Conservation (phyloP, 768 basidiomycete species). For the Trametes cubensis region DNA sequence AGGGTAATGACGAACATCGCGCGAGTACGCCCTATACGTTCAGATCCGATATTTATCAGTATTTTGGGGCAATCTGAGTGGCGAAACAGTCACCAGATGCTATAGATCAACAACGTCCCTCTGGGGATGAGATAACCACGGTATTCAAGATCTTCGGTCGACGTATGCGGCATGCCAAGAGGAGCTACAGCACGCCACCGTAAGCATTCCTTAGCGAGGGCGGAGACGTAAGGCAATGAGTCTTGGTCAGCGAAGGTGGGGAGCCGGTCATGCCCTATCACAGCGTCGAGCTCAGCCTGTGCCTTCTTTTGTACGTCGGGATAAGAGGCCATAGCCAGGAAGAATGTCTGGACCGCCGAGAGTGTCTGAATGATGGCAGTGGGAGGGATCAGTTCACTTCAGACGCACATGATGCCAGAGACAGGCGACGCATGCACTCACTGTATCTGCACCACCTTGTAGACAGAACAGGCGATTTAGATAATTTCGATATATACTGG, state of each 20-base stretch:
- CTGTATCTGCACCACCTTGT: conserved; percentile 3
- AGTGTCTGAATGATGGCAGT: conserved; percentile 15
- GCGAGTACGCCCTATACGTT: conserved; percentile 7
- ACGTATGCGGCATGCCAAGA: conserved; percentile 22
- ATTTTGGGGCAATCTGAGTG: not conserved
- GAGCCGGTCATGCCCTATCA: conserved; percentile 24
- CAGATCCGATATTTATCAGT: not conserved
- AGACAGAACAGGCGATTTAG: not conserved
- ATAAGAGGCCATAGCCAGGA: conserved; percentile 20
- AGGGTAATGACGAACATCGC: conserved; percentile 16
- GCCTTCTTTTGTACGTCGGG: conserved; percentile 23
- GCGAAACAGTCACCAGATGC: conserved; percentile 19
- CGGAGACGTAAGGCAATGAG: conserved; percentile 28
- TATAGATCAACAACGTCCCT: conserved; percentile 20
- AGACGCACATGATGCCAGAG: no score
- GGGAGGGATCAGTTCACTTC: no score
- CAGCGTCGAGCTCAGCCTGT: conserved; percentile 24
- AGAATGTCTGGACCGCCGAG: conserved; percentile 17
- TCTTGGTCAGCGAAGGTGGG: conserved; percentile 26
- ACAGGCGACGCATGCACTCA: not conserved
- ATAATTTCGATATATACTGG: not conserved
- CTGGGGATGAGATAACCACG: conserved; percentile 24
- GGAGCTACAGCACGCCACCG: conserved; percentile 22
- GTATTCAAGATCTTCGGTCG: conserved; percentile 23
- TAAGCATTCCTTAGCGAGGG: conserved; percentile 29